Evolutionary conservation across 148 eudicot genomes (phyloP), one percentile per base, ranked within the genome.

Genomic region (Chenopodium suecicum): DNA sequence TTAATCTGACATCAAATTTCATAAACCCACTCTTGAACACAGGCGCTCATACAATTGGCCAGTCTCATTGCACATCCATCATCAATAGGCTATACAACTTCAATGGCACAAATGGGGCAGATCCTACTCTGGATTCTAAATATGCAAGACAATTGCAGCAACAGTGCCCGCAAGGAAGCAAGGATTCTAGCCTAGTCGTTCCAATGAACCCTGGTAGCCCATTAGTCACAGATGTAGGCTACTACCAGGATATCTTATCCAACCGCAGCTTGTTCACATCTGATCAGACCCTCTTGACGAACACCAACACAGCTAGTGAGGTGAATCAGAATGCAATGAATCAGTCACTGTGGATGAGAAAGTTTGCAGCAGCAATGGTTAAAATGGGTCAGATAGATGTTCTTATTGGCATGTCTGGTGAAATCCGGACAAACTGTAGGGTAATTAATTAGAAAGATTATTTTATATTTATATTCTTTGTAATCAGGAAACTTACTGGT

Each of bases 311-410:
- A 1, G 84, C 84, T 0, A 83, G 74, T 69, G 86, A 83, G 70
- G 91, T 92, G 71, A n/a, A 20, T 25, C 88, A 88, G 79, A 80
- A 92, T 75, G 89, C 91, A 32, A 67, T n/a, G 54, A 75, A 77
- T 34, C 83, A 74, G 19, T 34, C 66, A 4, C 58, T 80, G 9
- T 90, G 96, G 93, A 63, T 48, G 67, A 81, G 29, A 8, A 88
- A 89, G 58, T 90, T 92, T 66, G 85, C 85, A 14, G 84, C 81
- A 41, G 94, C 93, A 60, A 91, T 92, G 93, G 88, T 92, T 29
- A 91, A 84, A 56, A 90, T 92, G 97, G 91, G 94, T 68, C 66
- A 68, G n/a, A 91, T 91, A 52, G 87, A 86, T 1, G 96, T 92
- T 41, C 74, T 78, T 67, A 84, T 70, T 32, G 87, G 81, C 46